Evolutionary conservation across 495 filamentous ascomycete genomes (phyloP), one percentile per base, ranked within the genome.

Genomic region (Mytilinidion resinicola): DNA sequence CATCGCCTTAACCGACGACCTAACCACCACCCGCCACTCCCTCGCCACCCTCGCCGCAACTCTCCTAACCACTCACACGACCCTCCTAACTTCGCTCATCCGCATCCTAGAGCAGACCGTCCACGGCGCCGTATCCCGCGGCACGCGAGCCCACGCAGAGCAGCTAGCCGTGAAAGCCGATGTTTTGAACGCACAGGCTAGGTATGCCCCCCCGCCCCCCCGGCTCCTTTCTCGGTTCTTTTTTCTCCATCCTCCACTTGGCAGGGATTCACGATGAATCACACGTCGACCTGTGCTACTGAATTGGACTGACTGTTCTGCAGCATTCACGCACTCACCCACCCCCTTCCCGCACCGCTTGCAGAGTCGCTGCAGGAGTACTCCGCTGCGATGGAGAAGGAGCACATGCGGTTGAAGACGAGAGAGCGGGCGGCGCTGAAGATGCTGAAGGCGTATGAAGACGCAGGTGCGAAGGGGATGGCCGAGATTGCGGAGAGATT

Each of bases 91-190:
- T 39, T 38, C 62, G 37, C 50, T 50, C 17, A 72, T 74, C 51
- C 64, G 61, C 50, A 63, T 67, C 11, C 70, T 86, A 6, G 83
- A 86, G 63, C 74, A 78, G 47, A 76, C 72, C 9, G 88, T 87
- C 62, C 85, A 90, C 71, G 87, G 87, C 39, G 70, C 78, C 3
- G 61, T 88, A 3, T 79, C 86, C 7, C 75, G 85, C 6, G 72
- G 72, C 51, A 74, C 75, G 14, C 79, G 75, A 57, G 75, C 81
- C 0, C 74, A 77, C 61, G 76, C 78, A 1, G 81, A 82, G 55
- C 80, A 80, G 51, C 73, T 90, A 34, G 79, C 81, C 39, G 72
- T 79, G n/a, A 77, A 80, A 36, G 85, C 85, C 7, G 69, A 76
- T 38, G 76, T 79, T 17, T 65, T 83, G 5, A 73, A 75, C 8